Evolutionary conservation across 2,329 filamentous ascomycete genomes (phyloP).

Genomic region (Sordariomycetes sp.): DNA sequence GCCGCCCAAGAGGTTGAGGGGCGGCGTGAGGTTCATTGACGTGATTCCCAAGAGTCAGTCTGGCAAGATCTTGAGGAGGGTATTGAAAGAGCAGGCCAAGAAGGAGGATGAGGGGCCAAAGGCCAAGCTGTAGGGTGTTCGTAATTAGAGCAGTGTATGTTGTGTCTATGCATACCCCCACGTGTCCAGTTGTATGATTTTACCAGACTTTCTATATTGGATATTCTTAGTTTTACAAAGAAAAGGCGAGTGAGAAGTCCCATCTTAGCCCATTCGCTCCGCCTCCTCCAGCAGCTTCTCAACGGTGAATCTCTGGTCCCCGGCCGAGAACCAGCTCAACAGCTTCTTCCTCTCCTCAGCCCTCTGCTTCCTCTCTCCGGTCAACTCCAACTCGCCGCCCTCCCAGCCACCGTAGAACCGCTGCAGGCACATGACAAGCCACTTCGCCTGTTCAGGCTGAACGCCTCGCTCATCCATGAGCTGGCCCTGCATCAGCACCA

Average conservation of each 20-base stretch:
- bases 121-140: conserved; percentile 31
- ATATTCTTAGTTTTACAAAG: no score
- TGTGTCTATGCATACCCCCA: no score
- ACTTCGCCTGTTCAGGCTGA: conserved; percentile 72
- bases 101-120: conserved; percentile 20
- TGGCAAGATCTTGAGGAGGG: conserved; percentile 37
- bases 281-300: conserved; percentile 83
- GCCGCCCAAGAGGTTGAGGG: conserved; percentile 58
- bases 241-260: no score
- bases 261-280: conserved; percentile 57
- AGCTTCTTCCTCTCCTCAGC: conserved; percentile 56
- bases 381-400: conserved; percentile 23
- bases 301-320: conserved; percentile 71
- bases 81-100: conserved; percentile 36
- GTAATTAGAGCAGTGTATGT: no score
- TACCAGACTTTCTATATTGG: not conserved
- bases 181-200: no score
- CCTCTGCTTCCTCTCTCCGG: conserved; percentile 41
- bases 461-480: conserved; percentile 71
- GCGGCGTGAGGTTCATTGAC: conserved; percentile 60
- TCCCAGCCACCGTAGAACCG: conserved; percentile 75
- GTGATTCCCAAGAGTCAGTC: conserved; percentile 61
- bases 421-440: conserved; percentile 87
- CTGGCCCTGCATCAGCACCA: conserved; percentile 80
- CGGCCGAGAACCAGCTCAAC: conserved; percentile 72